Percentiles rank a stretch among this genome's conserved stretches.
Evolutionary conservation across 139 green algal species (phyloP).

Genomic region (Chlamydomonas sp.): DNA sequence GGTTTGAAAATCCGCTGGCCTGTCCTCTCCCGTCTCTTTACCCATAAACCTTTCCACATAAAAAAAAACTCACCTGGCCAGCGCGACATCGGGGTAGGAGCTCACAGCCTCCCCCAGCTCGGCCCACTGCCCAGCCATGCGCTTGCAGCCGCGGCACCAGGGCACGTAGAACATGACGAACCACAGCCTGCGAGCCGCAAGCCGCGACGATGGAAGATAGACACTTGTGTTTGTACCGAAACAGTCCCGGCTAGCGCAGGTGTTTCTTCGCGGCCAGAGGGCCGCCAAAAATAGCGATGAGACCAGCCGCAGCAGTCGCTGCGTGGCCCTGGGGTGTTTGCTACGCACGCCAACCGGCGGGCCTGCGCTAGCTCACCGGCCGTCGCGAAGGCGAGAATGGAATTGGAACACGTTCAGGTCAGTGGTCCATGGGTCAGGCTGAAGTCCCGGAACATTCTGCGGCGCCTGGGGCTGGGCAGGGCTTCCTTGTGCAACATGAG

Average conservation of each 20-base stretch:
- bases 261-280: background rate
- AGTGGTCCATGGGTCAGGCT: no score
- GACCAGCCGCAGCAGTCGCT: background rate
- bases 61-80: slow-evolving; percentile 6
- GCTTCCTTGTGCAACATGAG: no score
- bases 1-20: background rate
- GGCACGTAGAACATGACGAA: slow-evolving; percentile 35
- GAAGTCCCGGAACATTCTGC: no score
- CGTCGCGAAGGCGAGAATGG: no score
- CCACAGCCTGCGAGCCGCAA: background rate
- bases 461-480: no score
- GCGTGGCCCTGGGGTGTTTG: background rate
- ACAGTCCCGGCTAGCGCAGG: background rate
- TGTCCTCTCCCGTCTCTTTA: background rate
- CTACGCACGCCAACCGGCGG: background rate
- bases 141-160: slow-evolving; percentile 36
- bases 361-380: background rate
- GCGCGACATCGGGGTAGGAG: background rate
- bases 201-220: background rate
- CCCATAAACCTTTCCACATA: background rate
- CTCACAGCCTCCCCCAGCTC: background rate
- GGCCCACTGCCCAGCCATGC: slow-evolving; percentile 26
- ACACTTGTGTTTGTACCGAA: background rate
- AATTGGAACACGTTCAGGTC: no score
- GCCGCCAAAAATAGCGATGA: background rate